A percentile compares a stretch with the other conserved stretches of the same genome.
Evolutionary conservation across 345 rosid genomes (phyloP).

Genomic region (Ceriops tagal): DNA sequence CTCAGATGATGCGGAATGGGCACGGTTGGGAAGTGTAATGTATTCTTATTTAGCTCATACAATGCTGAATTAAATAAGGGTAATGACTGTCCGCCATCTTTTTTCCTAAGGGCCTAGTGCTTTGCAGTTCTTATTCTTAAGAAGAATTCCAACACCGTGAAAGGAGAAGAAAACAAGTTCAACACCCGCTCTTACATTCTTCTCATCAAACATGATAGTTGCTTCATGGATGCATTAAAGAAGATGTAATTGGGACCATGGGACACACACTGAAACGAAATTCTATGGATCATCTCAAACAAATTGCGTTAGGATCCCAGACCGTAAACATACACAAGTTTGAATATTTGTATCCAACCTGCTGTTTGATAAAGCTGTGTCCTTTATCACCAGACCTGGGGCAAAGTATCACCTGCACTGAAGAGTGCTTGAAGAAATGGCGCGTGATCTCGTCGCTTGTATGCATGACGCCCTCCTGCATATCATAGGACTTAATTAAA

Average conservation of each 20-base stretch:
- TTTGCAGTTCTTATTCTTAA: background rate
- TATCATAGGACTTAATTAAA: conserved; percentile 16
- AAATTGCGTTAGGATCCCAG: background rate
- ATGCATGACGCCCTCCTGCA: conserved; percentile 80
- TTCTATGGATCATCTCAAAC: background rate
- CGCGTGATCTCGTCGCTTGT: conserved; percentile 91
- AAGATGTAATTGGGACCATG: background rate
- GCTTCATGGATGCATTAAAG: background rate
- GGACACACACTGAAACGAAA: background rate
- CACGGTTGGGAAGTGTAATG: background rate
- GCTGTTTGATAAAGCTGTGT: conserved; percentile 71
- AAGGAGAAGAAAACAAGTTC: background rate
- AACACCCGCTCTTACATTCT: background rate
- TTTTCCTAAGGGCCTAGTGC: no score
- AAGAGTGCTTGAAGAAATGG: conserved; percentile 78
- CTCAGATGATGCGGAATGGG: background rate
- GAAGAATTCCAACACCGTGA: background rate
- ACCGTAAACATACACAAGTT: conserved; percentile 5
- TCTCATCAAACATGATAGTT: background rate
- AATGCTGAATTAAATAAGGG: no score
- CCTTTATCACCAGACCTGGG: conserved; percentile 86
- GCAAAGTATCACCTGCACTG: conserved; percentile 85
- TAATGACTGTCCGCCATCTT: background rate
- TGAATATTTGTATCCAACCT: conserved; percentile 42
- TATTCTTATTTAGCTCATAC: background rate